phyloP scores from a whole-genome alignment of 2,329 filamentous ascomycete species.

The Cladophialophora carrionii region DNA sequence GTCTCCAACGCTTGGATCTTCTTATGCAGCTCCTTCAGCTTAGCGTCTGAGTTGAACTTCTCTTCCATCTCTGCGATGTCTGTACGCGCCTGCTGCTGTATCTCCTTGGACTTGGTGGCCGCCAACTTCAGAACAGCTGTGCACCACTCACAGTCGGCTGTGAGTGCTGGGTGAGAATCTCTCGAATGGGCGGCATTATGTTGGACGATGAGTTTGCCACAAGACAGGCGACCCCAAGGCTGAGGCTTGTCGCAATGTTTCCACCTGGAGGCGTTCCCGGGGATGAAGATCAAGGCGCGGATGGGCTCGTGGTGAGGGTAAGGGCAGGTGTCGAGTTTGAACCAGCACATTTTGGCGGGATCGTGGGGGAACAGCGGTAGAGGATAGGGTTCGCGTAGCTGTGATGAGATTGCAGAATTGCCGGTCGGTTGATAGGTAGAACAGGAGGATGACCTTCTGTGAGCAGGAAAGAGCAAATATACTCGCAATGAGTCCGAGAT shows the following conservation, averaged over 20 bases:
- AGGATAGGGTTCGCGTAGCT: neutral
- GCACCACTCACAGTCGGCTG: conserved; percentile 25
- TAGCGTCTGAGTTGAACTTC: neutral
- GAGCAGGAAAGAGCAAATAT: neutral
- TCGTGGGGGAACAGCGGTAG: neutral
- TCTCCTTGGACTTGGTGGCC: conserved; percentile 32
- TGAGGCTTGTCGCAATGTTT: conserved; percentile 25
- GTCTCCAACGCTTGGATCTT: neutral
- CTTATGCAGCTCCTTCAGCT: neutral
- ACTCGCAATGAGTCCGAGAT: conserved; percentile 1
- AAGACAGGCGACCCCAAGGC: conserved; percentile 32
- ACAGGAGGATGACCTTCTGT: neutral
- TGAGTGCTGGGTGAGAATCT: neutral
- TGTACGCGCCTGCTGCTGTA: conserved; percentile 22
- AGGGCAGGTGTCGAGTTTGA: conserved; percentile 29
- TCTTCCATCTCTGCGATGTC: conserved; percentile 23
- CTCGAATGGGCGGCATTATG: conserved; percentile 16
- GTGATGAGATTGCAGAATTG: neutral
- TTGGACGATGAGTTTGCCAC: conserved; percentile 28
- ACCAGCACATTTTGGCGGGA: conserved; percentile 27
- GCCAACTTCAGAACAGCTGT: conserved; percentile 26
- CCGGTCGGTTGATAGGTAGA: neutral
- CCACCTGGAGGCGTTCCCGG: conserved; percentile 22
- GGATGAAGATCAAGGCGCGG: conserved; percentile 28
- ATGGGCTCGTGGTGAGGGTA: conserved; percentile 32